Evolutionary conservation across 2,329 filamentous ascomycete genomes (phyloP).

Genomic region (Pseudogymnoascus destructans): DNA sequence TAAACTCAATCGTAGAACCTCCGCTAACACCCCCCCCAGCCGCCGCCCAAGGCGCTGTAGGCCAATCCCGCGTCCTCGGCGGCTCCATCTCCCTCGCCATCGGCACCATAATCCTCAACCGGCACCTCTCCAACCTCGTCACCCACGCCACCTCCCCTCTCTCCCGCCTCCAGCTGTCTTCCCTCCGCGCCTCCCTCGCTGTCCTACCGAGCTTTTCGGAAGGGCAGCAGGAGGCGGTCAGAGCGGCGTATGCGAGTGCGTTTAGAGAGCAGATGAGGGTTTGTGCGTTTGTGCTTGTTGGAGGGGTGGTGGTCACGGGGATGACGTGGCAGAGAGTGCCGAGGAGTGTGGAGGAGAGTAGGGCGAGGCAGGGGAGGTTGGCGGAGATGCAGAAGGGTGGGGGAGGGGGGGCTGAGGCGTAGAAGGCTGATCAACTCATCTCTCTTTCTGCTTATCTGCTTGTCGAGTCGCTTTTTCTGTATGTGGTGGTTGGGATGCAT

Average conservation of each 20-base stretch:
- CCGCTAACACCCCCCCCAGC: constrained; percentile 24
- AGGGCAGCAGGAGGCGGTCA: constrained; percentile 13
- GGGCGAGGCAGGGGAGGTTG: background rate
- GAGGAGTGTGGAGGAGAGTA: background rate
- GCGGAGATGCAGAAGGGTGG: background rate
- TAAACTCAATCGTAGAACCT: background rate
- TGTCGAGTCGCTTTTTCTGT: background rate
- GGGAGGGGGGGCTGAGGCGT: background rate
- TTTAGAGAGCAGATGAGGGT: constrained; percentile 19
- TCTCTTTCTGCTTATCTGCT: background rate
- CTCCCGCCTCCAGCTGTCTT: background rate
- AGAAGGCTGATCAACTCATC: background rate
- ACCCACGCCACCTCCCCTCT: background rate
- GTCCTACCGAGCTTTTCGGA: background rate
- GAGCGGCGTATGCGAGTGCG: constrained; percentile 17
- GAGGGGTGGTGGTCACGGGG: constrained; percentile 12
- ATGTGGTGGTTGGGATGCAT: background rate
- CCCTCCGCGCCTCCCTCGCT: background rate
- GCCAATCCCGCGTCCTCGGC: constrained; percentile 46
- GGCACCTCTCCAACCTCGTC: constrained; percentile 14
- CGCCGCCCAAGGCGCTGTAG: constrained; percentile 45
- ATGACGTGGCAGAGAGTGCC: constrained; percentile 8
- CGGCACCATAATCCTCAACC: constrained; percentile 45
- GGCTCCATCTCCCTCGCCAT: constrained; percentile 45
- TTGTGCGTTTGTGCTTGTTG: constrained; percentile 14